Evolutionary conservation across 305 asterid genomes (phyloP).

Genomic region (Solanum chacoense): DNA sequence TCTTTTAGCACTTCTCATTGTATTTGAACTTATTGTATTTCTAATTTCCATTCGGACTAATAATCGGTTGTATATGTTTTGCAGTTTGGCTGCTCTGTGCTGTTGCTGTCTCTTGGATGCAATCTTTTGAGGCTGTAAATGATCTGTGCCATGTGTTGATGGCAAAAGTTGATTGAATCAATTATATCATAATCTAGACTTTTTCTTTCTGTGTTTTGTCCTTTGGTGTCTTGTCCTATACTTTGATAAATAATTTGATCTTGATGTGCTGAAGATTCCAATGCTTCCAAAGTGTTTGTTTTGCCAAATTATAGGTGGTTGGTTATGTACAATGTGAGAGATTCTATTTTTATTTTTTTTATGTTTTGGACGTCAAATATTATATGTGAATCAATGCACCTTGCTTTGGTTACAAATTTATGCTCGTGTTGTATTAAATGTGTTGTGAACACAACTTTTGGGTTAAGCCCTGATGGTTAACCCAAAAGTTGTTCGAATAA

Average conservation of each 20-base stretch:
- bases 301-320: not conserved
- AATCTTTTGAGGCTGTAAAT: conserved; percentile 38
- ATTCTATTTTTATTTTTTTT: not conserved
- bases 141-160: not conserved
- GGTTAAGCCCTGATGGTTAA: not conserved
- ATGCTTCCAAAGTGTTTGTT: not conserved
- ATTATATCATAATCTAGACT: not conserved
- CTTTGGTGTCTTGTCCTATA: not conserved
- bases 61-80: not conserved
- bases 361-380: not conserved
- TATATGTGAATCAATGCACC: not conserved
- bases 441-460: not conserved
- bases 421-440: not conserved
- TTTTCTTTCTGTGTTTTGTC: not conserved
- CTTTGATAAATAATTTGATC: conserved; percentile 2
- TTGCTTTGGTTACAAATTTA: not conserved
- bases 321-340: conserved; percentile 4
- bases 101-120: conserved; percentile 87
- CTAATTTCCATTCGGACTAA: not conserved
- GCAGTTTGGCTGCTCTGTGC: conserved; percentile 94
- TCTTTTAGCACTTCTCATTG: not conserved
- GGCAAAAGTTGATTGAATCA: not conserved
- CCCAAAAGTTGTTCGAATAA: not conserved
- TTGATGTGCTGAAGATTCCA: not conserved
- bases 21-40: not conserved